Evolutionary conservation across 805 yeast genomes (phyloP), one percentile per base, ranked within the genome.

Genomic region (Pichia exigua): DNA sequence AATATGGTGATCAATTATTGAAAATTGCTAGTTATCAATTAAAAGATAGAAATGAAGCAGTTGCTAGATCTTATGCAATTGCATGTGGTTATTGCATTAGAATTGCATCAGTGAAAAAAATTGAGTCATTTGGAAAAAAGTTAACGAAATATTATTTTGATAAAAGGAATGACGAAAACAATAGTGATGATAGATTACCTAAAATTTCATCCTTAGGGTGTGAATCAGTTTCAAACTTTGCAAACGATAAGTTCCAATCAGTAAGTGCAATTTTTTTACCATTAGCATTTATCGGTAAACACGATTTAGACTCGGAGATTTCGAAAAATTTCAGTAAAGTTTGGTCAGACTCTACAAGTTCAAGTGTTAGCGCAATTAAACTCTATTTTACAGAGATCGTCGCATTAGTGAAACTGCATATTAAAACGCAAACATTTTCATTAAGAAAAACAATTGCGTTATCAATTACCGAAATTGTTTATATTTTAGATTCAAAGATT

Each of bases 61-160:
- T 92, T 6, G 74, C 87, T 0, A 73, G 82, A 1, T 79, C 96
- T 0, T 94, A 79, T 70, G 91, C 97, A 0, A 73, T 82, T 6
- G 81, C 96, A 1, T 79, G 85, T 10, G 98, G 96, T 1, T 83
- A 89, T 59, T 69, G 87, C 24, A 80, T 86, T 57, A 81, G 90
- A 47, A 68, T 85, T 27, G 76, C 88, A 0, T 65, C 80, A 0
- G 59, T 77, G 11, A 79, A 76, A 1, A 65, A 77, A 2, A 75
- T 83, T 17, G 70, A 77, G 5, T 73, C 75, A 11, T 83, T 85
- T 58, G 75, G 85, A 1, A 65, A 70, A 38, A 71, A 69, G 46
- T 64, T 92, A 13, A 65, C 68, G 20, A 66, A 67, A 9, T 69
- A 77, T 59, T 92, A 85, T 61, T 86, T 90, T 64, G 82, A 78